Base-by-base conservation (phyloP, 75 land plant species). In the Isoetes taiwanensis region DNA sequence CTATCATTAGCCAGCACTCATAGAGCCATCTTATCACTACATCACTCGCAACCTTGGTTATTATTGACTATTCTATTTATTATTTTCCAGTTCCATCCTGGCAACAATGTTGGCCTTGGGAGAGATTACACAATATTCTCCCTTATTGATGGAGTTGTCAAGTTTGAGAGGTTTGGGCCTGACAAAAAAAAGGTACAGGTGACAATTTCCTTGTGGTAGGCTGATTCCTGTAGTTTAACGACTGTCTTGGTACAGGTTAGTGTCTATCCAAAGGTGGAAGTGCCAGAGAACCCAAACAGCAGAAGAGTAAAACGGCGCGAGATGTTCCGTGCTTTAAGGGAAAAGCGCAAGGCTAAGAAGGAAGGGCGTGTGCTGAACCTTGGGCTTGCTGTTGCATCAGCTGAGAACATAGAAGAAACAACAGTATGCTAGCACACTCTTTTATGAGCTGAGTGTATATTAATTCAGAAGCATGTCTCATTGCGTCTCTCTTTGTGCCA, bases 21-120 rank as follows among this genome's bases (percentile, higher is more conserved):
- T n/a, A n/a, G n/a, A n/a, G n/a, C n/a, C n/a, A n/a, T n/a, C n/a
- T n/a, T n/a, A n/a, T n/a, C n/a, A n/a, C n/a, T n/a, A n/a, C n/a
- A n/a, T n/a, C n/a, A n/a, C n/a, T n/a, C n/a, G n/a, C n/a, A n/a
- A n/a, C n/a, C 52, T 16, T 57, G 12, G 12, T 2, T 23, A 19
- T 30, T 56, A 43, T 2, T 20, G 55, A 57, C 10, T 1, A 4
- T 61, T 32, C 54, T n/a, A 16, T 35, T 52, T 50, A 28, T n/a
- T 56, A 55, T 24, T 1, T 55, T 23, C 5, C 83, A 87, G 97
- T 91, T 91, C 46, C 89, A 91, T 56, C 80, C 95, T 4, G 97
- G 97, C 24, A 91, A 91, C 28, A 91, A 91, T 71, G 95, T 91
- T 39, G 97, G 97, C 28, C 30, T 91, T 14, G 97, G 97, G 11